A percentile compares a stretch with the other conserved stretches of the same genome.
Conservation (phyloP, 2,329 filamentous ascomycete genomes). For the Talaromyces sp. region DNA sequence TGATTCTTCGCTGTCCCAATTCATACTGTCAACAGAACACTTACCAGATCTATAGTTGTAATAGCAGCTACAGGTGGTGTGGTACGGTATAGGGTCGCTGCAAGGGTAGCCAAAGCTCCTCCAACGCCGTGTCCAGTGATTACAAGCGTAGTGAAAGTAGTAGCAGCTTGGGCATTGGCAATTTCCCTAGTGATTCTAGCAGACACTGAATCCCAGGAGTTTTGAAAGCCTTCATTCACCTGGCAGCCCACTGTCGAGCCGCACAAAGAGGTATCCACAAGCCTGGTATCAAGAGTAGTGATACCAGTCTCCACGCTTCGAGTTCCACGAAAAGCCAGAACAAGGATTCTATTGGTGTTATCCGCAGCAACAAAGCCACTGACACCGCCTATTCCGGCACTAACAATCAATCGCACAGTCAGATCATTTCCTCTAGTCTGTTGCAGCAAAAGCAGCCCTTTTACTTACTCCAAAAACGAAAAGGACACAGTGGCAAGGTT, state of each 20-base stretch:
- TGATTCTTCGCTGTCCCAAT: too few species aligned
- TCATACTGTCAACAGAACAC: too few species aligned
- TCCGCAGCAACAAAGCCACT: constrained; percentile 50
- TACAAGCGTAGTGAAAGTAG: constrained; percentile 38
- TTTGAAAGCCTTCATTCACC: constrained; percentile 45
- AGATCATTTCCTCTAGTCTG: not conserved
- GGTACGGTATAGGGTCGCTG: constrained; percentile 41
- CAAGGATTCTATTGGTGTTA: constrained; percentile 37
- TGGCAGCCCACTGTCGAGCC: constrained; percentile 28
- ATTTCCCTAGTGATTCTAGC: constrained; percentile 36
- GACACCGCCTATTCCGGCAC: constrained; percentile 30
- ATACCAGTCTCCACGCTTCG: constrained; percentile 30
- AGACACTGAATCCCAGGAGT: constrained; percentile 37
- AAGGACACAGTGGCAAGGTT: constrained; percentile 45
- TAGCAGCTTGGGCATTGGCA: constrained; percentile 35
- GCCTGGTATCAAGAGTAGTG: constrained; percentile 26
- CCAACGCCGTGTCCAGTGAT: constrained; percentile 50
- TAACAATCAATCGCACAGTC: not conserved
- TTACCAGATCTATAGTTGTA: too few species aligned
- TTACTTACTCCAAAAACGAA: constrained; percentile 50
- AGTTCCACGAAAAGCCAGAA: constrained; percentile 38
- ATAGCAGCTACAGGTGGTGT: constrained; percentile 1
- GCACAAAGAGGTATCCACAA: constrained; percentile 38
- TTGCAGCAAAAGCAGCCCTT: not conserved
- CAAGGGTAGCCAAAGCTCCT: constrained; percentile 47